Evolutionary conservation across 768 basidiomycete species (phyloP).

Genomic region (Leucocoprinus sp.): DNA sequence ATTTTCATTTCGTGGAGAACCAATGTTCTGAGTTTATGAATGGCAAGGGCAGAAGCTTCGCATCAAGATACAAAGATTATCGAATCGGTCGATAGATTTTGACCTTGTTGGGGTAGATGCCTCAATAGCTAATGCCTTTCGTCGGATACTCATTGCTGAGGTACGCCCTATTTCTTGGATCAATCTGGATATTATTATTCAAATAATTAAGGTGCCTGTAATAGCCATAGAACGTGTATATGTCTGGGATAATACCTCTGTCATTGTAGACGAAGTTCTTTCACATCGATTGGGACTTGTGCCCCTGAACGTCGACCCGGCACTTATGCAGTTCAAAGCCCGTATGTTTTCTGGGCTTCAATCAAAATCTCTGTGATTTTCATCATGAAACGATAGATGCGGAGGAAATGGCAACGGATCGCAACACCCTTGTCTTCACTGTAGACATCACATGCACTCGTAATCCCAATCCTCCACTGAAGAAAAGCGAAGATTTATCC

Average conservation of each 20-base stretch:
- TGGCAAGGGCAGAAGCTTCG: conserved; percentile 54
- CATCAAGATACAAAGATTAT: conserved; percentile 71
- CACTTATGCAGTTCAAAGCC: conserved; percentile 50
- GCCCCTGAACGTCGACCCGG: conserved; percentile 82
- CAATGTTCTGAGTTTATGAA: conserved; percentile 8
- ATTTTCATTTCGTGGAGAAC: conserved; percentile 13
- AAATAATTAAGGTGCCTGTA: conserved; percentile 65
- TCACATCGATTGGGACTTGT: conserved; percentile 88
- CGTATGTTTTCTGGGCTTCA: conserved; percentile 21
- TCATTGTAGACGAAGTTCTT: conserved; percentile 91
- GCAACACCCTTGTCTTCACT: conserved; percentile 86
- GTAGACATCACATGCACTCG: conserved; percentile 62
- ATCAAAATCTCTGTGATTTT: not conserved
- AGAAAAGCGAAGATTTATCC: conserved; percentile 31
- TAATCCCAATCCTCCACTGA: conserved; percentile 33
- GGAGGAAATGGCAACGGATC: conserved; percentile 68
- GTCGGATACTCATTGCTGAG: conserved; percentile 91
- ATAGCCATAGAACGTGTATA: conserved; percentile 88
- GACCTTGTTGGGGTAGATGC: conserved; percentile 95
- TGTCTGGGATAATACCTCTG: conserved; percentile 89
- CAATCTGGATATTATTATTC: not conserved
- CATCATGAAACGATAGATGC: conserved; percentile 18
- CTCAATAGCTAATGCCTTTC: conserved; percentile 89
- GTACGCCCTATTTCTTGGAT: conserved; percentile 32
- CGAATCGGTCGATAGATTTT: conserved; percentile 82